Evolutionary conservation across 306 rosid genomes (phyloP).

Genomic region (Vigna radiata): DNA sequence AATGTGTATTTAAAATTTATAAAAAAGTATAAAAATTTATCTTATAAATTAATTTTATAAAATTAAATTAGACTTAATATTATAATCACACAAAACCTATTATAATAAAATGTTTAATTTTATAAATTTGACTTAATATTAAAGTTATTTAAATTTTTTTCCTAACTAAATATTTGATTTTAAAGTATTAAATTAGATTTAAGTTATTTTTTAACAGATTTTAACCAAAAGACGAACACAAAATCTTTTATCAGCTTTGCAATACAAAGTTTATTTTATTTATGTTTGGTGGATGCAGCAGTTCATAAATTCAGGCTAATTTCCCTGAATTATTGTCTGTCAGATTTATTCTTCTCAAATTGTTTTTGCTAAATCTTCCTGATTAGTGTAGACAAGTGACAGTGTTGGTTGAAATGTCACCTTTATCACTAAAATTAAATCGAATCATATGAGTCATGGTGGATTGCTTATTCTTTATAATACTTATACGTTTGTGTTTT

Average conservation of each 20-base stretch:
- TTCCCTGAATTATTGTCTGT: conserved; percentile 11
- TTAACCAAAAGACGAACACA: not conserved
- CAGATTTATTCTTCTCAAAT: conserved; percentile 23
- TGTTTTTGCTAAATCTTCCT: not conserved
- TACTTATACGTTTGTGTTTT: not conserved
- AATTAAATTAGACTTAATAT: no score
- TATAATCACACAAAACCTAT: no score
- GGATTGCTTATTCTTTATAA: not conserved
- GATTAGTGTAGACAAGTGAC: not conserved
- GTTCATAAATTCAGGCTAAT: not conserved
- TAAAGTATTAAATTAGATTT: no score
- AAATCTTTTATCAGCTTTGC: not conserved
- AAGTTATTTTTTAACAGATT: not conserved
- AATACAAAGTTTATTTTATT: not conserved
- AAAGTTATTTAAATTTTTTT: no score
- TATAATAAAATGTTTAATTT: no score
- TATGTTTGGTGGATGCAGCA: not conserved
- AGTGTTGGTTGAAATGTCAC: conserved; percentile 28
- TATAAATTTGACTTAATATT: no score
- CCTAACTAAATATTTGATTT: no score
- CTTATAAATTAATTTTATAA: no score
- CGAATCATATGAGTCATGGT: not conserved
- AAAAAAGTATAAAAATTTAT: no score
- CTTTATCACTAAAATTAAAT: conserved; percentile 13
- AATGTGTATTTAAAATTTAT: no score